These are phyloP conservation scores for Athelia sp. DNA, from an alignment of 1,284 basidiomycete genomes.

Conservation along the genomic window DNA sequence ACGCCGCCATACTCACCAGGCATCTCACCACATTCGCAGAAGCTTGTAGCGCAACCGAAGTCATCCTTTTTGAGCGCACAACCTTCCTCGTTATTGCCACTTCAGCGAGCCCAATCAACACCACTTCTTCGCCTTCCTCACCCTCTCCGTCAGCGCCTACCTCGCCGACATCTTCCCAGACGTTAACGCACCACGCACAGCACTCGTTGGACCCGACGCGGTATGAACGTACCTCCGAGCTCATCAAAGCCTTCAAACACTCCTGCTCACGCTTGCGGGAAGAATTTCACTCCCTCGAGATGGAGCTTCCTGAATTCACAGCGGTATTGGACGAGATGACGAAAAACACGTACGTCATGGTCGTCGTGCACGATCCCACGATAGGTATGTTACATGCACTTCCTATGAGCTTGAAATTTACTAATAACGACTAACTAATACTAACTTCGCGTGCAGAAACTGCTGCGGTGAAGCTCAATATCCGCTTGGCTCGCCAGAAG, in stretches of 20 bases:
- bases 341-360: slow-evolving; percentile 89
- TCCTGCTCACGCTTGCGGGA: slow-evolving; percentile 81
- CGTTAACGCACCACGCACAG: slow-evolving; percentile 26
- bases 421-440: too few relatives aligned
- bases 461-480: slow-evolving; percentile 79
- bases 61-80: slow-evolving; percentile 93
- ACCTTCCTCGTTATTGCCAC: slow-evolving; percentile 97
- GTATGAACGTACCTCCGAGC: slow-evolving; percentile 93
- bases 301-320: slow-evolving; percentile 80
- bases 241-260: slow-evolving; percentile 93
- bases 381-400: slow-evolving; percentile 77
- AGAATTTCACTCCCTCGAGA: slow-evolving; percentile 77
- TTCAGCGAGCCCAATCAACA: slow-evolving; percentile 34
- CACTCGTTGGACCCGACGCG: slow-evolving; percentile 71
- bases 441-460: slow-evolving; percentile 68
- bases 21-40: slow-evolving; percentile 85
- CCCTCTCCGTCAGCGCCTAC: slow-evolving; percentile 22
- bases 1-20: slow-evolving; percentile 81
- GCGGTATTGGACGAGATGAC: slow-evolving; percentile 96
- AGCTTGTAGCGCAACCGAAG: slow-evolving; percentile 87
- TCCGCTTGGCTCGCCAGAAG: slow-evolving; percentile 74
- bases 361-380: slow-evolving; percentile 83
- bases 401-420: too few relatives aligned
- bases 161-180: slow-evolving; percentile 16
- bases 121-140: slow-evolving; percentile 19